Evolutionary conservation across 345 rosid species (phyloP).

Genomic region (Nasturtium officinale): DNA sequence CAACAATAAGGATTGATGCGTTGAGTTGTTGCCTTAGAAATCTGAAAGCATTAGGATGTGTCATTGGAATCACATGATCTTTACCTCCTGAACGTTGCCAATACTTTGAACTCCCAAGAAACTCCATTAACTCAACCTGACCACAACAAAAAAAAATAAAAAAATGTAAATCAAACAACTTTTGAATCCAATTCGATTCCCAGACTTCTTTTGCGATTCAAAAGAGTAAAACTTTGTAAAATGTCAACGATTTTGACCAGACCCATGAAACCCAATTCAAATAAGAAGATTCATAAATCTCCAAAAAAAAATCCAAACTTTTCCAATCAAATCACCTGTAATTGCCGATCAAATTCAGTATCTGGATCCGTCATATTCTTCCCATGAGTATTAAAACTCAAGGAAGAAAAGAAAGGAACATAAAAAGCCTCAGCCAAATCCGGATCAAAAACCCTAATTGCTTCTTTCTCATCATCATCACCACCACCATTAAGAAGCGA

Average conservation of each 20-base stretch:
- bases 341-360: slow-evolving; percentile 75
- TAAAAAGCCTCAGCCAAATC: slow-evolving; percentile 81
- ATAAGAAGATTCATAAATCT: neutral
- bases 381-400: slow-evolving; percentile 90
- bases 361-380: slow-evolving; percentile 94
- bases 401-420: slow-evolving; percentile 90
- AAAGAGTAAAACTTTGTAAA: neutral
- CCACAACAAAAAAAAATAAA: slow-evolving; percentile 20
- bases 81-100: slow-evolving; percentile 94
- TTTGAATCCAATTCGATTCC: neutral
- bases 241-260: slow-evolving; percentile 1
- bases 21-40: slow-evolving; percentile 82
- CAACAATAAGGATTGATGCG: slow-evolving; percentile 84
- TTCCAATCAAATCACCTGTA: slow-evolving; percentile 64
- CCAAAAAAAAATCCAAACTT: neutral
- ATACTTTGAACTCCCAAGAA: slow-evolving; percentile 67
- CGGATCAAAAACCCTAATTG: slow-evolving; percentile 90
- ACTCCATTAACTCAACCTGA: slow-evolving; percentile 77
- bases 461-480: slow-evolving; percentile 57
- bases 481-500: slow-evolving; percentile 65
- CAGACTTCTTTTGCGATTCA: neutral
- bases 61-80: slow-evolving; percentile 97
- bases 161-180: neutral
- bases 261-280: neutral
- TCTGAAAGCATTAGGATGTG: slow-evolving; percentile 99